Conservation (phyloP, 345 rosid genomes). For the Rhizophora apiculata region DNA sequence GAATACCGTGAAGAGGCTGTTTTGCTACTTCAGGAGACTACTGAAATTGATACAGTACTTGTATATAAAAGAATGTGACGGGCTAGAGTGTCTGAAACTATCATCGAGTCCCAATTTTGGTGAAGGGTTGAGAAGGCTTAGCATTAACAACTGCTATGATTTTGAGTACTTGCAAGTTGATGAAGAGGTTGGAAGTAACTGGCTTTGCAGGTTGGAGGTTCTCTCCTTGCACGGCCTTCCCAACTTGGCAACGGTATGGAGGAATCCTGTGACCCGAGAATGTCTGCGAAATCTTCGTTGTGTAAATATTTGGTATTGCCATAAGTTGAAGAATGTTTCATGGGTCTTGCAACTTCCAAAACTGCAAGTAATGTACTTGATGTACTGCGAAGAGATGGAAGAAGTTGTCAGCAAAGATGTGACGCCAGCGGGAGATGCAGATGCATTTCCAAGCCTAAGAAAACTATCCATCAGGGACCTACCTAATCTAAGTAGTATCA, state of each 20-base stretch:
- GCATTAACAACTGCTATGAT: conserved; percentile 43
- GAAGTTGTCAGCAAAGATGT: conserved; percentile 27
- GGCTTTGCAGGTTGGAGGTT: conserved; percentile 50
- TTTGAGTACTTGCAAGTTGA: conserved; percentile 36
- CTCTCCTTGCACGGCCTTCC: conserved; percentile 45
- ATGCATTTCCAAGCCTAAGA: conserved; percentile 39
- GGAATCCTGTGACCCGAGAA: conserved; percentile 23
- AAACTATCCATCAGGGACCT: conserved; percentile 38
- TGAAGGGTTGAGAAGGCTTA: conserved; percentile 43
- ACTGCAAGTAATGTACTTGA: conserved; percentile 40
- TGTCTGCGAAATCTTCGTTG: conserved; percentile 40
- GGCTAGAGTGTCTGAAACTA: conserved; percentile 26
- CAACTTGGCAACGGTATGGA: conserved; percentile 38
- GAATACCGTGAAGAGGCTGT: conserved; percentile 28
- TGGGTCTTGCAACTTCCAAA: conserved; percentile 42
- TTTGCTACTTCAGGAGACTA: conserved; percentile 14
- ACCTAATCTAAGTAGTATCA: conserved; percentile 39
- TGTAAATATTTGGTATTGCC: conserved; percentile 45
- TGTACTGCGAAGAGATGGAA: conserved; percentile 46
- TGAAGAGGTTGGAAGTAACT: conserved; percentile 23
- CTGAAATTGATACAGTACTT: conserved; percentile 38
- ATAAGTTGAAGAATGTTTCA: conserved; percentile 41
- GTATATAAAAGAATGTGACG: conserved; percentile 39
- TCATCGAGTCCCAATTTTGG: conserved; percentile 31
- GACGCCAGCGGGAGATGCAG: conserved; percentile 12